Evolutionary conservation across 1,284 basidiomycete genomes (phyloP), one percentile per base, ranked within the genome.

Genomic region (Lignosus rhinocerotis): DNA sequence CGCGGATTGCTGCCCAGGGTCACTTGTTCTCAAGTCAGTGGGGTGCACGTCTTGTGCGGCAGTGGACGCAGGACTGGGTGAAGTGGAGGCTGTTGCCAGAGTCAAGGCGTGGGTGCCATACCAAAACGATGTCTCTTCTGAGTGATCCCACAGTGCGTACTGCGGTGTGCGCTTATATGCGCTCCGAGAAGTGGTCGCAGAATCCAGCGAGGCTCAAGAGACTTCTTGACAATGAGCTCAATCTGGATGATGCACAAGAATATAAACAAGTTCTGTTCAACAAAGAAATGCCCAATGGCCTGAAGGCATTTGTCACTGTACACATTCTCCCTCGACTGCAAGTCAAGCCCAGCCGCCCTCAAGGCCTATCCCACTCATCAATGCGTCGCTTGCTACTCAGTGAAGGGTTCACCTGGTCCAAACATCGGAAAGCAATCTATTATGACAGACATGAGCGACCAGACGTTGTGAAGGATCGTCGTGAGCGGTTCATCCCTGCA

Each of bases 391-490:
- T 51, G 21, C n/a, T 55, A 3, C 42, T 49, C 42, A 25, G 45
- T 32, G 70, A 74, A 59, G 75, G 75, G 1, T 77, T 75, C 50
- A 44, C 39, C 33, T 77, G 66, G 50, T 69, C 55, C 2, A 58
- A 59, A 38, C 67, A 73, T 65, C 71, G 69, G 50, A 74, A 74
- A 49, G 69, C 62, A 1, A 45, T 74, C 12, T 76, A 73, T 62
- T 72, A 62, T 62, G 72, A 76, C 69, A 73, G 76, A 0, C 74
- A 75, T 56, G 68, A 76, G 30, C 62, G 67, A 1, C 62, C 67
- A 0, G 71, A 77, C 67, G 70, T 76, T 30, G 66, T 76, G 6
- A 41, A 63, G 2, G 69, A 74, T 53, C 66, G 66, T 1, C 63
- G 71, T 38, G 49, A 64, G 10, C 25, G 49, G 5, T 74, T 73